Percentiles rank a stretch among this genome's conserved stretches.
phyloP scores from a whole-genome alignment of 2,329 filamentous ascomycete genomes.

The Oidium heveae region DNA sequence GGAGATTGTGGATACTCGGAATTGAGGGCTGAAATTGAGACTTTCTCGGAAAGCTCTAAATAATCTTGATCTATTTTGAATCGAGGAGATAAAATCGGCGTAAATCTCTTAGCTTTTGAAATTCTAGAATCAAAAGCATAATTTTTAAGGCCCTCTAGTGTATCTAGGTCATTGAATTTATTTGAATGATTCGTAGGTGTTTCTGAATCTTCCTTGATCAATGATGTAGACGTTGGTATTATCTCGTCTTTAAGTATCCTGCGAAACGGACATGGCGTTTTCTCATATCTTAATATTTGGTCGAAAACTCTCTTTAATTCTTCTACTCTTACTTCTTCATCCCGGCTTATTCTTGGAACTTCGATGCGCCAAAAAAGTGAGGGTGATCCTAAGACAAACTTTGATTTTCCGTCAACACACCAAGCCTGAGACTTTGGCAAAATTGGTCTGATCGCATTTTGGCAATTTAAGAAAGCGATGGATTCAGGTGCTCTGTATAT shows the following conservation, averaged over 20 bases:
- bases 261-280: slow-evolving; percentile 66
- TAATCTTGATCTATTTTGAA: too few species aligned
- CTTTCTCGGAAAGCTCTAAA: too few species aligned
- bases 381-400: slow-evolving; percentile 67
- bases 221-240: slow-evolving; percentile 40
- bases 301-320: slow-evolving; percentile 44
- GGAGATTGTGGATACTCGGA: too few species aligned
- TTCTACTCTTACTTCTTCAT: slow-evolving; percentile 37
- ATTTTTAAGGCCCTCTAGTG: too few species aligned
- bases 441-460: slow-evolving; percentile 61
- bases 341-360: slow-evolving; percentile 37
- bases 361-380: slow-evolving; percentile 84
- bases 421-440: slow-evolving; percentile 78
- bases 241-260: slow-evolving; percentile 50
- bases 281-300: slow-evolving; percentile 61
- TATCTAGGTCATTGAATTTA: neutral
- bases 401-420: slow-evolving; percentile 67
- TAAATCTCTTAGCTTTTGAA: too few species aligned
- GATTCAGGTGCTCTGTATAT: slow-evolving; percentile 73
- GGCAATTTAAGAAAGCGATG: slow-evolving; percentile 71
- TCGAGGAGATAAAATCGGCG: too few species aligned
- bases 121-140: too few species aligned
- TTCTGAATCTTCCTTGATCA: slow-evolving; percentile 43
- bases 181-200: slow-evolving; percentile 21
- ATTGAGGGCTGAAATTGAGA: too few species aligned